These are phyloP conservation scores for Chaetomium tenue DNA, from an alignment of 495 filamentous ascomycete genomes.

Conservation along the genomic window DNA sequence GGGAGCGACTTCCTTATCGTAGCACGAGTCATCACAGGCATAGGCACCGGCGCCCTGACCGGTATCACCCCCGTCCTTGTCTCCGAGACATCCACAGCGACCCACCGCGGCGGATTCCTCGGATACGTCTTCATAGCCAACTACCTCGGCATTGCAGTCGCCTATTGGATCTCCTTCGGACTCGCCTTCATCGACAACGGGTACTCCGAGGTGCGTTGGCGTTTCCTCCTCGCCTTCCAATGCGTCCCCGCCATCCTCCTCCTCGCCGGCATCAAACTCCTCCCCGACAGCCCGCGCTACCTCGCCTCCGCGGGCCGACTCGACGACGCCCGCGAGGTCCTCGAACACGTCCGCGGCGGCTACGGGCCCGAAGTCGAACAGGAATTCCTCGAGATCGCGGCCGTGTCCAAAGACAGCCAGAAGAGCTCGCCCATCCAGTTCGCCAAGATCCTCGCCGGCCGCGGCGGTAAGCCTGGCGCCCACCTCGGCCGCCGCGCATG, in stretches of 20 bases:
- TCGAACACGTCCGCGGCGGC: slow-evolving; percentile 9
- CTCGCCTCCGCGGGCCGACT: slow-evolving; percentile 6
- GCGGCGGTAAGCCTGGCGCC: slow-evolving; percentile 14
- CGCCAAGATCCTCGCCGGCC: slow-evolving; percentile 13
- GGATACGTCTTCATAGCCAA: slow-evolving; percentile 57
- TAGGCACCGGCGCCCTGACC: slow-evolving; percentile 51
- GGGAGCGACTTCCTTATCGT: slow-evolving; percentile 55
- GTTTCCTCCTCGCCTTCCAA: slow-evolving; percentile 9
- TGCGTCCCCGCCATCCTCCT: slow-evolving; percentile 7
- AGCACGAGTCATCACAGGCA: slow-evolving; percentile 55
- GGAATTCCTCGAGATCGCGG: slow-evolving; percentile 9
- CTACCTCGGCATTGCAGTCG: slow-evolving; percentile 58
- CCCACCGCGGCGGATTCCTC: slow-evolving; percentile 49
- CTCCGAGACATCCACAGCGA: slow-evolving; percentile 50
- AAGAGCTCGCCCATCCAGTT: slow-evolving; percentile 10
- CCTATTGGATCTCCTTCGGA: slow-evolving; percentile 63
- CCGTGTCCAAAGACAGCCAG: slow-evolving; percentile 12
- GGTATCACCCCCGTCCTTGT: slow-evolving; percentile 39
- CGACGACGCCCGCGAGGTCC: slow-evolving; percentile 12
- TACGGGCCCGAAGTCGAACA: slow-evolving; percentile 4
- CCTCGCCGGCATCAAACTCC: slow-evolving; percentile 1
- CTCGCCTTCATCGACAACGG: slow-evolving; percentile 53
- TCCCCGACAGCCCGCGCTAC: slow-evolving; percentile 13
- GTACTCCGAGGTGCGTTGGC: slow-evolving; percentile 44
- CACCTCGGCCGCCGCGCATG: slow-evolving; percentile 23